Evolutionary conservation across 1,139 yeast genomes (phyloP), one percentile per base, ranked within the genome.

Genomic region (Meyerozyma carpophila): DNA sequence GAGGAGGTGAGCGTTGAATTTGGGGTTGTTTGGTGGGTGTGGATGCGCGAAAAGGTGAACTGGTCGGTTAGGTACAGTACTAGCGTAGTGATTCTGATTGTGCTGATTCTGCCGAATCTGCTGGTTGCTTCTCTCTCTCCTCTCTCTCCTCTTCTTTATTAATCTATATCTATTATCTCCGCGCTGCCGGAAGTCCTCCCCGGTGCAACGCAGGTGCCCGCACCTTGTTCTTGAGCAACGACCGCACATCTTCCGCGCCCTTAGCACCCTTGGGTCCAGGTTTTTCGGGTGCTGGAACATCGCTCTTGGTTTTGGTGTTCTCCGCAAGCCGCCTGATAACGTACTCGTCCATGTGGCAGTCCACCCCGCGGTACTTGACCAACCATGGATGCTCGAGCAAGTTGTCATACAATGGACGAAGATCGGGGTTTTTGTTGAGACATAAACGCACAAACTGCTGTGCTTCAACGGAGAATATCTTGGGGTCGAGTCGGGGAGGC

Each of bases 331-430:
- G 62, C 10, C 55, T 53, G 8, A 64, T 63, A 14, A 66, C 70
- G 54, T 67, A 56, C 50, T 61, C 55, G 32, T 71, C 79, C 60
- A 79, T 65, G 39, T 70, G 73, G 11, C 75, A 63, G 42, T 73
- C 69, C 44, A 68, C 65, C 43, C 72, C 66, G 32, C 72, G 56
- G 48, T 65, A 75, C 48, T 74, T 73, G 29, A 69, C 63, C 46
- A 93, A 71, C 98, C 98, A 93, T 4, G 94, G 95, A 59, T 87
- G 94, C 39, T 77, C 73, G 44, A 90, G 65, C 44, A 93, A 73
- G 44, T 82, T 77, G 2, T 81, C 78, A 61, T 93, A 93, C 6
- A 82, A 77, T n/a, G 98, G 97, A 51, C 98, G 77, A 51, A 78
- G 69, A 36, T 79, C 81, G 1, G 98, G 96, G 46, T 77, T 77